Conservation (phyloP, 768 basidiomycete species). For the Auriculariales sp. region DNA sequence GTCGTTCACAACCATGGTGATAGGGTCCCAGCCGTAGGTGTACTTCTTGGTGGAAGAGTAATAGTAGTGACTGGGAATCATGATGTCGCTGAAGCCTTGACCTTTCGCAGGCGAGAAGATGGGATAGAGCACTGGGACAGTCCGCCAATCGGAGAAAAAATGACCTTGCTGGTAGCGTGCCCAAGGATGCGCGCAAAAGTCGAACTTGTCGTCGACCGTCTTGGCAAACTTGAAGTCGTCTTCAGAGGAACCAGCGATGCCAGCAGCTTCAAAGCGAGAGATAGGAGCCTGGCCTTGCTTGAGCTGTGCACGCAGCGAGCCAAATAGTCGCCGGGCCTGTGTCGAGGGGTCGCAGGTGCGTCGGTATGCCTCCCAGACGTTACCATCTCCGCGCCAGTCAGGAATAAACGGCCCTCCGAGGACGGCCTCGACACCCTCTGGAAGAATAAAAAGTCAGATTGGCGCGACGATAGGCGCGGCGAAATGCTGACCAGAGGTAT, state of each 20-base stretch:
- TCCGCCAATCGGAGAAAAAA: conserved; percentile 95
- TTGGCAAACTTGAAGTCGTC: conserved; percentile 51
- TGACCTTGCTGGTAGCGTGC: conserved; percentile 82
- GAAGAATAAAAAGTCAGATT: not conserved
- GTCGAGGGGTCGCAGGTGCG: conserved; percentile 75
- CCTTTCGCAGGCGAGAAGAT: conserved; percentile 88
- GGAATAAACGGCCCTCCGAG: conserved; percentile 53
- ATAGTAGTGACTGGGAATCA: conserved; percentile 95
- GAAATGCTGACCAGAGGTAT: conserved; percentile 16
- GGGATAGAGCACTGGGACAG: conserved; percentile 77
- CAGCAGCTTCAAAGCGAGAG: conserved; percentile 16
- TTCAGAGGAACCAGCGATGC: conserved; percentile 18
- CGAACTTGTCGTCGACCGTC: conserved; percentile 45
- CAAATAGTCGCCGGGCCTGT: conserved; percentile 70
- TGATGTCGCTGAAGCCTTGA: conserved; percentile 74
- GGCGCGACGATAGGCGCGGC: not conserved
- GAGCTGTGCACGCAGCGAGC: conserved; percentile 38
- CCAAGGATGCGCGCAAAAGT: conserved; percentile 74
- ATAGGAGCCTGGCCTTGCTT: conserved; percentile 12
- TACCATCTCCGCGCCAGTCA: conserved; percentile 76
- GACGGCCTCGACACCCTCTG: conserved; percentile 39
- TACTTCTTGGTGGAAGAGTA: conserved; percentile 68
- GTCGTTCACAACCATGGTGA: conserved; percentile 54
- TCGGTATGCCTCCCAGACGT: conserved; percentile 88
- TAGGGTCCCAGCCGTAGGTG: conserved; percentile 83